A percentile compares a stretch with the other conserved stretches of the same genome.
Conservation (phyloP, 2,329 filamentous ascomycete species). For the Phialophora expanda region DNA sequence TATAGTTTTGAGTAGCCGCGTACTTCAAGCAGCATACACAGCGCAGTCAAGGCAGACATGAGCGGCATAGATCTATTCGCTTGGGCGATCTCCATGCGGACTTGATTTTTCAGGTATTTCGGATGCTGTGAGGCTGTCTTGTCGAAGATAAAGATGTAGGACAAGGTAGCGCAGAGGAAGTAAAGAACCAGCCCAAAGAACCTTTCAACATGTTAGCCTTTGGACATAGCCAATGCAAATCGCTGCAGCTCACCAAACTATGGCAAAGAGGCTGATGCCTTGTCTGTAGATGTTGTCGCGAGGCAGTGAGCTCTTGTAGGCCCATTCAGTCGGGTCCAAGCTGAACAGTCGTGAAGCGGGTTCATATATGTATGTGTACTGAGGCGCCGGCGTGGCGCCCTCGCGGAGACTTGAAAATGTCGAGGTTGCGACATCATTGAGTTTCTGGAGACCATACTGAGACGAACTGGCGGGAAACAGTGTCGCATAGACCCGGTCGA, state of each 20-base stretch:
- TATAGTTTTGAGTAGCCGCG: constrained; percentile 87
- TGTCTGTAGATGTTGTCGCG: constrained; percentile 81
- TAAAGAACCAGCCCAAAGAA: constrained; percentile 84
- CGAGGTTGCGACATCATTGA: constrained; percentile 58
- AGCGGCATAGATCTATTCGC: constrained; percentile 75
- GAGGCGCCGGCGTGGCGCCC: constrained; percentile 52
- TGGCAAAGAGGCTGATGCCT: constrained; percentile 74
- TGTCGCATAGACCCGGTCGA: constrained; percentile 78
- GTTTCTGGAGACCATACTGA: constrained; percentile 58
- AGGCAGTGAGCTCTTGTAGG: constrained; percentile 77
- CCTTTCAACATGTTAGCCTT: constrained; percentile 58
- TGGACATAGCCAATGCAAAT: background rate
- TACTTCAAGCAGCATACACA: constrained; percentile 82
- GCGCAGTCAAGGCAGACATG: constrained; percentile 81
- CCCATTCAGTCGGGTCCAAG: constrained; percentile 72
- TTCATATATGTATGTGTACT: constrained; percentile 64
- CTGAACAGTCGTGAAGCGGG: constrained; percentile 73
- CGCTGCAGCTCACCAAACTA: constrained; percentile 73
- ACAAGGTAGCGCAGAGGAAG: constrained; percentile 80
- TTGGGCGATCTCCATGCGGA: constrained; percentile 82
- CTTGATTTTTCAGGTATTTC: constrained; percentile 93
- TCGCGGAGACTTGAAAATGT: constrained; percentile 61
- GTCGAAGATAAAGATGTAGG: constrained; percentile 89
- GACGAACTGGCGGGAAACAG: constrained; percentile 66
- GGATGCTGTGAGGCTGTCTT: constrained; percentile 87